Evolutionary conservation across 169 alveolate genomes (phyloP).

Genomic region (Cryptosporidium meleagridis): DNA sequence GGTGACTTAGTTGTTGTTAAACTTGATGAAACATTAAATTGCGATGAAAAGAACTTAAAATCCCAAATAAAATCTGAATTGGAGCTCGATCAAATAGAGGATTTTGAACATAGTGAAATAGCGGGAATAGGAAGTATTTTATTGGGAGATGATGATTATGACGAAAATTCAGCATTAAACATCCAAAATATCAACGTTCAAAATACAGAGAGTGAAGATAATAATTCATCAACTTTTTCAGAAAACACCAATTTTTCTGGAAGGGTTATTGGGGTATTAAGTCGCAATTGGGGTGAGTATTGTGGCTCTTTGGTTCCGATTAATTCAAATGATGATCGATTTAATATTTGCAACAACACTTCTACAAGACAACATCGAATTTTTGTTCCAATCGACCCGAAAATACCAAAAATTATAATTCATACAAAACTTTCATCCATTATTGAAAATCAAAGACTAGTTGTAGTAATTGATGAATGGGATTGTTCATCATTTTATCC

Average conservation of each 20-base stretch:
- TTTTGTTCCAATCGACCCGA: constrained; percentile 91
- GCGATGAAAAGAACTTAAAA: constrained; percentile 34
- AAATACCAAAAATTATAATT: constrained; percentile 89
- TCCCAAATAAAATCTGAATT: constrained; percentile 74
- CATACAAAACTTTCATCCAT: constrained; percentile 83
- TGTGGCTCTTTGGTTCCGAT: constrained; percentile 91
- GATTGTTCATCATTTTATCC: constrained; percentile 87
- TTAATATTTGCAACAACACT: constrained; percentile 39
- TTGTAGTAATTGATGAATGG: constrained; percentile 91
- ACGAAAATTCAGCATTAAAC: constrained; percentile 38
- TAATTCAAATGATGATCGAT: constrained; percentile 77
- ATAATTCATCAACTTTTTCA: constrained; percentile 75
- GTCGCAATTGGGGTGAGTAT: constrained; percentile 90
- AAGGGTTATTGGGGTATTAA: constrained; percentile 91
- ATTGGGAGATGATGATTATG: constrained; percentile 75
- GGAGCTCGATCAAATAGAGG: constrained; percentile 79
- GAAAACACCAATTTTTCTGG: constrained; percentile 82
- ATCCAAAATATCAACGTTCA: constrained; percentile 2
- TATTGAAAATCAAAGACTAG: constrained; percentile 90
- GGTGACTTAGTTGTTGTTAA: constrained; percentile 97
- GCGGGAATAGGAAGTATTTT: constrained; percentile 77
- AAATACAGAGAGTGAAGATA: constrained; percentile 61
- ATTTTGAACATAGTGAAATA: constrained; percentile 77
- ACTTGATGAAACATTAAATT: constrained; percentile 83
- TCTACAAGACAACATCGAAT: constrained; percentile 82